A percentile compares a stretch with the other conserved stretches of the same genome.
Evolutionary conservation across 495 filamentous ascomycete species (phyloP).

Genomic region (Penicillium malachiteum): DNA sequence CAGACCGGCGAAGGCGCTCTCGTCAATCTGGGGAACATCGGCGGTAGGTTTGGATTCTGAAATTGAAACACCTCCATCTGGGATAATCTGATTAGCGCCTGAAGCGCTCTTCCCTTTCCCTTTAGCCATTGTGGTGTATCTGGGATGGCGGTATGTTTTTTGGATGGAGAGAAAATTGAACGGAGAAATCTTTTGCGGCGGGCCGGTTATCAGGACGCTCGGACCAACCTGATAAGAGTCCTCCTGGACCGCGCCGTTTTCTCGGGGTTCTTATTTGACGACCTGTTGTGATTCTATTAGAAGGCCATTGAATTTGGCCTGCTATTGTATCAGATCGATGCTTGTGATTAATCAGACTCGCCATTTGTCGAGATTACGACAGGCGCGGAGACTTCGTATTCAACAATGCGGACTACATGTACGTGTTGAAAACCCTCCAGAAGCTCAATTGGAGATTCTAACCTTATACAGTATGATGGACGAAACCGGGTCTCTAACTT

Average conservation of each 20-base stretch:
- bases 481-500: slow-evolving; percentile 66
- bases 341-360: background rate
- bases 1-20: slow-evolving; percentile 59
- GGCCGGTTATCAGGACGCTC: slow-evolving; percentile 29
- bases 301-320: background rate
- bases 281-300: background rate
- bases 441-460: slow-evolving; percentile 11
- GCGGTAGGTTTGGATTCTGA: slow-evolving; percentile 24
- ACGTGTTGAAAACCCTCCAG: slow-evolving; percentile 8
- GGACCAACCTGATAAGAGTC: slow-evolving; percentile 33
- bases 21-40: slow-evolving; percentile 53
- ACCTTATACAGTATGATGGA: slow-evolving; percentile 47
- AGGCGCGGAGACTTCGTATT: slow-evolving; percentile 9
- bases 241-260: slow-evolving; percentile 16
- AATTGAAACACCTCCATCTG: slow-evolving; percentile 14
- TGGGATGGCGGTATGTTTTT: slow-evolving; percentile 18
- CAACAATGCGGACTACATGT: slow-evolving; percentile 30
- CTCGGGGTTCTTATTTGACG: slow-evolving; percentile 9
- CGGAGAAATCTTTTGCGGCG: slow-evolving; percentile 37
- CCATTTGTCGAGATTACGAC: slow-evolving; percentile 10
- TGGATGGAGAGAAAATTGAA: slow-evolving; percentile 24
- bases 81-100: slow-evolving; percentile 26
- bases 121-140: slow-evolving; percentile 34
- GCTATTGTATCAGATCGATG: background rate
- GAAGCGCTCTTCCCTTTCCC: slow-evolving; percentile 43